Base-by-base conservation (phyloP, 2,329 filamentous ascomycete genomes). In the Colletotrichum orchidophilum region DNA sequence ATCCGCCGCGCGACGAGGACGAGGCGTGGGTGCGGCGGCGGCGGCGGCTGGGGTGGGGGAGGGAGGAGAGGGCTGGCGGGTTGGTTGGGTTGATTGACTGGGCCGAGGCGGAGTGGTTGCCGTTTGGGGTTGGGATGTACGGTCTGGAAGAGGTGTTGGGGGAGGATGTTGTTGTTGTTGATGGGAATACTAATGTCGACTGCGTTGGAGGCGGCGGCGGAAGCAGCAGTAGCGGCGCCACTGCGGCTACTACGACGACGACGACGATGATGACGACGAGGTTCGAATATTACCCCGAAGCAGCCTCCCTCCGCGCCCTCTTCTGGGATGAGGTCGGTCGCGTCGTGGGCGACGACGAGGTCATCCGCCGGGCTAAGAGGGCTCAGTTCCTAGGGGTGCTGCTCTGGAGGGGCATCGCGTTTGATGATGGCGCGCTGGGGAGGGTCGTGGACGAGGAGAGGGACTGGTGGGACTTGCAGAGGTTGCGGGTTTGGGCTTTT, bases 381-480 rank as follows among this genome's bases (percentile, higher is more conserved):
- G 84, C 88, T 13, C 84, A 81, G 76, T 82, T 77, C 3, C 74
- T 91, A 21, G 90, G 90, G 0, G 83, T 92, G 6, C 71, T 92
- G 21, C 81, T 92, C 2, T 92, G 90, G 90, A 84, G 88, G 77
- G 90, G 89, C 1, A 89, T 88, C 75, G 89, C 89, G 2, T 92
- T 90, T 78, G 90, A 92, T 76, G 84, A 88, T 27, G 90, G 90
- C 0, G 80, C 78, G 35, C 84, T 92, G 65, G 82, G 91, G 77
- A 83, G 90, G 1, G 88, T 88, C 18, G 87, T 92, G 1, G 80
- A 87, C 69, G 81, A 83, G 53, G 81, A 79, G 2, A 80, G 80
- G 26, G 89, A 92, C 74, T 79, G 80, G 26, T 81, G 81, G 46
- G 90, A 91, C 75, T 76, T 92, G n/a, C 80, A 82, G 33, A 85